Evolutionary conservation across 306 rosid genomes (phyloP).

Genomic region (Alnus rubra): DNA sequence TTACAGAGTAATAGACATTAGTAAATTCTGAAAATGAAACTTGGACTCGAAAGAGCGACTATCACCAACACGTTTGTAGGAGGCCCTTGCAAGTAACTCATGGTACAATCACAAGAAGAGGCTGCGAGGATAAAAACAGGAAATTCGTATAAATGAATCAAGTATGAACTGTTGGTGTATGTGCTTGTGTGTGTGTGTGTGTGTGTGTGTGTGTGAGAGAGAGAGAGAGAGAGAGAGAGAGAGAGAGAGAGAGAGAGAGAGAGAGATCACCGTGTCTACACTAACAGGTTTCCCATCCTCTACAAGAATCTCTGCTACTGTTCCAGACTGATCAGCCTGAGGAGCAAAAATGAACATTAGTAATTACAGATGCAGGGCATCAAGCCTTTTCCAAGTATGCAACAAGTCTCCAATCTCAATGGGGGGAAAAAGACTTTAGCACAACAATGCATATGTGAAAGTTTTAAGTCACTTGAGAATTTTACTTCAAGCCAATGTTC

Average conservation of each 20-base stretch:
- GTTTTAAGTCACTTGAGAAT: not conserved
- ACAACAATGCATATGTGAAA: not conserved
- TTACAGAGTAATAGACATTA: constrained; percentile 26
- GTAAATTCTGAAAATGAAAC: constrained; percentile 22
- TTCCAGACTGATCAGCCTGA: constrained; percentile 93
- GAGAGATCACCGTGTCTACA: constrained; percentile 59
- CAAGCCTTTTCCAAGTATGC: not conserved
- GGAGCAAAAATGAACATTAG: constrained; percentile 13
- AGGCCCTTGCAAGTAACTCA: constrained; percentile 38
- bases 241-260: constrained; percentile 1
- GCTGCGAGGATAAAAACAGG: constrained; percentile 48
- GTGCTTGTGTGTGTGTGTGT: not conserved
- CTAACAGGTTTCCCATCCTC: constrained; percentile 89
- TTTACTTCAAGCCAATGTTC: not conserved
- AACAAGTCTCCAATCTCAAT: not conserved
- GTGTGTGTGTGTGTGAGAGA: too few species aligned
- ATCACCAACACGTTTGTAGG: constrained; percentile 25
- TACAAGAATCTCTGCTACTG: constrained; percentile 52
- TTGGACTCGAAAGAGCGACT: constrained; percentile 14
- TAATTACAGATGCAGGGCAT: not conserved
- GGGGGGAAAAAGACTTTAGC: not conserved
- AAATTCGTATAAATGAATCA: constrained; percentile 24
- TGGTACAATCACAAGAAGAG: constrained; percentile 68
- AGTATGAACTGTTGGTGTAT: not conserved
- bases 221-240: too few species aligned